Evolutionary conservation across 371 early-diverging fungal genomes (phyloP), one percentile per base, ranked within the genome.

Genomic region (Mortierella sp.): DNA sequence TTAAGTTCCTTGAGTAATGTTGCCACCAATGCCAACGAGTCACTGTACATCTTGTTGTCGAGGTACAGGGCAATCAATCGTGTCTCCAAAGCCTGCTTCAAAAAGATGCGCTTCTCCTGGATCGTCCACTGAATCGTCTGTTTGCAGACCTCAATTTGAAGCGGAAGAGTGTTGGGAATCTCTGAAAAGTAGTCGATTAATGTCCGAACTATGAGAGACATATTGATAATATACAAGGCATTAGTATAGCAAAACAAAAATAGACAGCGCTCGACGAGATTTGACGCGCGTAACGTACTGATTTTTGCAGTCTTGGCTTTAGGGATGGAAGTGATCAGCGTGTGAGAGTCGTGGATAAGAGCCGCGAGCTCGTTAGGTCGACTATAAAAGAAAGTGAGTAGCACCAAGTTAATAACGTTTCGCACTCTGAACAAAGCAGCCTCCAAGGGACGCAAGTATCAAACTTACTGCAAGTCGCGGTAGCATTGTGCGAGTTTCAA

Each of bases 221-320:
- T 5, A 52, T 54, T n/a, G 55, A 43, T 12, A n/a, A 54, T n/a
- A n/a, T 24, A n/a, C 11, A 20, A 20, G 28, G n/a, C 5, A 20
- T 24, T n/a, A 54, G 20, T 24, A 20, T 24, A 3, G 20, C 28
- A 12, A n/a, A 59, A 49, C 59, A 14, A 8, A n/a, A 49, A 16
- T 58, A 62, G 35, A 35, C 3, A 22, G 59, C 12, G 51, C 5
- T 20, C 10, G 10, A 30, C 8, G 30, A 28, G 11, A 57, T 28
- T 57, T 16, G 58, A 57, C n/a, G 30, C 14, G 55, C 14, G 51
- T 40, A 43, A 85, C 84, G 68, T 89, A 94, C 96, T 93, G 68
- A 98, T 90, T 88, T 97, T 98, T 26, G 99, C 95, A 2, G 97
- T 94, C 89, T 98, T 98, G 57, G 99, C 99, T 84, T 97, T 97